Evolutionary conservation across 2,329 filamentous ascomycete genomes (phyloP).

Genomic region (Fusarium compactum): DNA sequence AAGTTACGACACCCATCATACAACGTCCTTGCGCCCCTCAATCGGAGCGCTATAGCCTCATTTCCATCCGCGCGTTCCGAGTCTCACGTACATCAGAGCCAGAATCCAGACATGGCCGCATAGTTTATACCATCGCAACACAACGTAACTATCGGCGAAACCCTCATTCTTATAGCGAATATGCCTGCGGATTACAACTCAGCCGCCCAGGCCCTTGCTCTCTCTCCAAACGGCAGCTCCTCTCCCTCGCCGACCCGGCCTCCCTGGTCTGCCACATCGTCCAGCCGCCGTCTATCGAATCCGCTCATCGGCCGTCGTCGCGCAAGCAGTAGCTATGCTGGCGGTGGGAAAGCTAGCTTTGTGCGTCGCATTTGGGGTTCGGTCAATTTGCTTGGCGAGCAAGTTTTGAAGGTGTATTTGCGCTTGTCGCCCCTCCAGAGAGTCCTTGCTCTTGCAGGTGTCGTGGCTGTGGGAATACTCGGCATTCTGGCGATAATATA

Average conservation of each 20-base stretch:
- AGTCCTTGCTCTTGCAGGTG: slow-evolving; percentile 65
- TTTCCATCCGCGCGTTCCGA: slow-evolving; percentile 38
- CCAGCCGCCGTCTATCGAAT: slow-evolving; percentile 57
- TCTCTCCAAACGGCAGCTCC: slow-evolving; percentile 53
- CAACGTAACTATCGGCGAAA: slow-evolving; percentile 2
- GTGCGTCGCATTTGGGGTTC: slow-evolving; percentile 51
- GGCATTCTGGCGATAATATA: slow-evolving; percentile 79
- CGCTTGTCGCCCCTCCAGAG: slow-evolving; percentile 72
- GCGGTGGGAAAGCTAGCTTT: slow-evolving; percentile 43
- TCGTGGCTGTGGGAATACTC: slow-evolving; percentile 65
- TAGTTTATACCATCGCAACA: slow-evolving; percentile 11
- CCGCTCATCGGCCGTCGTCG: slow-evolving; percentile 52
- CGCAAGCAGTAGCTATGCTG: slow-evolving; percentile 23
- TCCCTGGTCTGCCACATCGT: slow-evolving; percentile 42
- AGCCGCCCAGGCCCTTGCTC: slow-evolving; percentile 62
- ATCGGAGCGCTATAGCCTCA: slow-evolving; percentile 17
- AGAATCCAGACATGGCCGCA: slow-evolving; percentile 34
- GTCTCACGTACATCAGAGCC: slow-evolving; percentile 19
- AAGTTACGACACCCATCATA: neutral
- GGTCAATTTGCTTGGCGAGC: slow-evolving; percentile 58
- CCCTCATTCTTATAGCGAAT: slow-evolving; percentile 18
- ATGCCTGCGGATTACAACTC: slow-evolving; percentile 67
- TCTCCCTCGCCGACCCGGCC: slow-evolving; percentile 50
- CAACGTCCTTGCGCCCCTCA: neutral
- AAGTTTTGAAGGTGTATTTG: slow-evolving; percentile 63